These are phyloP conservation scores for Seiridium cupressi DNA, from an alignment of 2,329 filamentous ascomycete species.

Conservation along the genomic window DNA sequence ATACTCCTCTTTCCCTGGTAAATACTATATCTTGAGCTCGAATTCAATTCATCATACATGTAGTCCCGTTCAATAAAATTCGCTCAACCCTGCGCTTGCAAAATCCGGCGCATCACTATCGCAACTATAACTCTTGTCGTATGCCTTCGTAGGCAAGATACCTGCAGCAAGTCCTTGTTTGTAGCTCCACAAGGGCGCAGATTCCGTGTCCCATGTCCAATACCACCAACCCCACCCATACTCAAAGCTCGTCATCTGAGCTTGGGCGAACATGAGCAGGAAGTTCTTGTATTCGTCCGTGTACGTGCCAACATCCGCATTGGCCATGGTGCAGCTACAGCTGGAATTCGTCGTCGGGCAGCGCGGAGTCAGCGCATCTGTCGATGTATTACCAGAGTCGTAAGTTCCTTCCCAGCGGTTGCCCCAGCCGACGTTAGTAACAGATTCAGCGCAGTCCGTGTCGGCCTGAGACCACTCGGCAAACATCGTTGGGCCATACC, in stretches of 20 bases:
- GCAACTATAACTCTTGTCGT: conserved; percentile 69
- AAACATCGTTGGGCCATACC: conserved; percentile 91
- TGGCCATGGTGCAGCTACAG: conserved; percentile 76
- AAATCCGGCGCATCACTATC: conserved; percentile 55
- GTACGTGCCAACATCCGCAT: conserved; percentile 69
- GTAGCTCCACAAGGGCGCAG: conserved; percentile 87
- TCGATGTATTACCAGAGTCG: conserved; percentile 61
- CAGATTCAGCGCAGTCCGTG: conserved; percentile 82
- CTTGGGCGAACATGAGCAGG: conserved; percentile 85
- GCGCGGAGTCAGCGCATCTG: conserved; percentile 64
- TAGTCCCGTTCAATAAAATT: conserved; percentile 28
- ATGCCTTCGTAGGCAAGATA: conserved; percentile 75
- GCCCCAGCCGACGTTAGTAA: conserved; percentile 88
- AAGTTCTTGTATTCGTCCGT: conserved; percentile 77
- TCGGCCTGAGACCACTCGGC: conserved; percentile 98
- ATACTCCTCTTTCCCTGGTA: too few species aligned
- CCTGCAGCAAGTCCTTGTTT: conserved; percentile 74
- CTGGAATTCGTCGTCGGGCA: conserved; percentile 67
- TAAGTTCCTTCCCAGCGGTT: conserved; percentile 91
- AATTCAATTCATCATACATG: background rate
- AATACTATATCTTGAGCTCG: too few species aligned
- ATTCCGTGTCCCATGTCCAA: conserved; percentile 97
- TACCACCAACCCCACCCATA: conserved; percentile 98
- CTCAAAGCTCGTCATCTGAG: conserved; percentile 94
- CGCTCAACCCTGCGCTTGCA: conserved; percentile 39